Evolutionary conservation across 208 protist species (phyloP).

Genomic region (Lotmaria passim): DNA sequence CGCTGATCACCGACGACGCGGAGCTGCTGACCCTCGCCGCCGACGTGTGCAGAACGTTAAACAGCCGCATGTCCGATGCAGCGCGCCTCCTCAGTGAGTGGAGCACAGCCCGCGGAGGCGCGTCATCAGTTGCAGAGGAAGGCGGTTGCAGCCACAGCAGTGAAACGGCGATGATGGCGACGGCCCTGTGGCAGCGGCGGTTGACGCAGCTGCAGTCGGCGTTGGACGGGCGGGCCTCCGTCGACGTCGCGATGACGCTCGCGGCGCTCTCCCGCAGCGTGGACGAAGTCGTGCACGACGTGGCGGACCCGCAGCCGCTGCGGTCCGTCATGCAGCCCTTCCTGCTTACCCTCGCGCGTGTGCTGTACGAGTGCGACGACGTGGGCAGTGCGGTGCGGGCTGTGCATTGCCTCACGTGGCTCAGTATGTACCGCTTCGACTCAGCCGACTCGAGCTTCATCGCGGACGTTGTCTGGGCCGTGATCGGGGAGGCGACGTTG

Average conservation of each 20-base stretch:
- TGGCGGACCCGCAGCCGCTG: conserved; percentile 20
- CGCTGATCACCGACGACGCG: conserved; percentile 2
- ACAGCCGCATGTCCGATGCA: neutral
- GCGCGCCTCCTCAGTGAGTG: neutral
- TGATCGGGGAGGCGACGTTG: conserved; percentile 9
- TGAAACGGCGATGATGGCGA: conserved; percentile 11
- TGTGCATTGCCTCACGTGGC: conserved; percentile 59
- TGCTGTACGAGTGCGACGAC: conserved; percentile 54
- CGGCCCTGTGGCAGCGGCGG: conserved; percentile 21
- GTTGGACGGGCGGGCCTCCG: conserved; percentile 42
- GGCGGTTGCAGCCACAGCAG: neutral
- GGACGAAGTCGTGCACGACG: conserved; percentile 41
- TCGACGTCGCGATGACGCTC: conserved; percentile 45
- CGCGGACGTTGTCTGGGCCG: conserved; percentile 19
- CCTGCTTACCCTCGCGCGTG: conserved; percentile 39
- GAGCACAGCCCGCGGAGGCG: neutral
- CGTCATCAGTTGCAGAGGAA: neutral
- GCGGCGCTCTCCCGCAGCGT: conserved; percentile 44
- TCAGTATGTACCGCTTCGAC: conserved; percentile 81
- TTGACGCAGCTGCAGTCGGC: conserved; percentile 18
- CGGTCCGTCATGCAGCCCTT: conserved; percentile 4
- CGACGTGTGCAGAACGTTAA: neutral
- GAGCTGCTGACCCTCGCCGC: neutral
- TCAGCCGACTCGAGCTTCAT: conserved; percentile 52
- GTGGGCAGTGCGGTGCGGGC: conserved; percentile 48